Percentiles rank a stretch among this genome's conserved stretches.
Conservation (phyloP, 2,329 filamentous ascomycete genomes). For the Aspergillus japonicus region DNA sequence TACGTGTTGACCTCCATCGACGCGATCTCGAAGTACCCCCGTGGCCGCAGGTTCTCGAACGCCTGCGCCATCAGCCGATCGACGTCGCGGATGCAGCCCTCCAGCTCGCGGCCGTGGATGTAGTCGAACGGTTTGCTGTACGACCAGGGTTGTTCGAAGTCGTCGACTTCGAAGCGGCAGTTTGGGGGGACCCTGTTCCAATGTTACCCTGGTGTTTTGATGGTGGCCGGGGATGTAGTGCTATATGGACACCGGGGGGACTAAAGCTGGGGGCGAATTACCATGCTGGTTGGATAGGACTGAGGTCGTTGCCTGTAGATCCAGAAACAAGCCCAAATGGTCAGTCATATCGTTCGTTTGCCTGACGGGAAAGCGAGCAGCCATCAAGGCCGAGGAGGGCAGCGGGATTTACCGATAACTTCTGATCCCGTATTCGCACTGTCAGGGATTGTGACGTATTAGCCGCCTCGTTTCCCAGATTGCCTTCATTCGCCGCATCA, state of each 20-base stretch:
- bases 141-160: conserved; percentile 32
- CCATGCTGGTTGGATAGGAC: conserved; percentile 34
- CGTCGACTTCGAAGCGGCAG: conserved; percentile 35
- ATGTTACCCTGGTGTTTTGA: background rate
- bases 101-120: conserved; percentile 33
- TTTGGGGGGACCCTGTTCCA: conserved; percentile 33
- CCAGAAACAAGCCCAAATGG: background rate
- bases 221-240: too few species aligned
- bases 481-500: too few species aligned
- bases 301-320: conserved; percentile 30
- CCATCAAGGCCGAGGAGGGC: too few species aligned
- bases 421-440: conserved; percentile 29
- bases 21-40: conserved; percentile 42
- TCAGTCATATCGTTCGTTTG: background rate
- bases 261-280: conserved; percentile 8
- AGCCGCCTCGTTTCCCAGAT: background rate
- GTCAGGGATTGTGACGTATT: background rate
- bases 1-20: conserved; percentile 91
- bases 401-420: conserved; percentile 27
- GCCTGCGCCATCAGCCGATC: conserved; percentile 28
- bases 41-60: conserved; percentile 25
- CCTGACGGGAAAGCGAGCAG: background rate
- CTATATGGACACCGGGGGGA: too few species aligned
- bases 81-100: conserved; percentile 30
- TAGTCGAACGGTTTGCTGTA: conserved; percentile 32